phyloP scores from a whole-genome alignment of 257 asterid genomes.

The Nicotiana undulata region DNA sequence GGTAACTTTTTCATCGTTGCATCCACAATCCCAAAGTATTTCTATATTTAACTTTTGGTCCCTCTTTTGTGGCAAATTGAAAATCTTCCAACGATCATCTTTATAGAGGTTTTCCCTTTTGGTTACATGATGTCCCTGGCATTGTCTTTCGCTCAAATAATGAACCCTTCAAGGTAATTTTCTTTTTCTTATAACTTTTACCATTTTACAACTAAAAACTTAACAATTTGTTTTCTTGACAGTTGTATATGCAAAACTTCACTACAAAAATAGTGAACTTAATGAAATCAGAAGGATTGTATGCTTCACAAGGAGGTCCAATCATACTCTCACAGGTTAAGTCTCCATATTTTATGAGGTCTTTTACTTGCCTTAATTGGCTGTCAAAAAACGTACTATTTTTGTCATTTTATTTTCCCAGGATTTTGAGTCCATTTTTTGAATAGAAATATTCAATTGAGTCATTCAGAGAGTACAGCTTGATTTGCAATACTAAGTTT shows the following conservation, averaged over 20 bases:
- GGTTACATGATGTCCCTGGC: conserved; percentile 77
- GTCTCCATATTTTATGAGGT: neutral
- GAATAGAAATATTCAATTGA: too few relatives aligned
- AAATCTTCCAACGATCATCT: neutral
- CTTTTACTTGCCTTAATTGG: neutral
- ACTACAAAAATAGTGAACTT: conserved; percentile 59
- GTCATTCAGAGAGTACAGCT: neutral
- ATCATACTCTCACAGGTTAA: conserved; percentile 75
- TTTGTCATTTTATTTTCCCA: neutral
- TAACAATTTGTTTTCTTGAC: neutral
- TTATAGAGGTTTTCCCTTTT: conserved; percentile 76
- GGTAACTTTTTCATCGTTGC: conserved; percentile 32
- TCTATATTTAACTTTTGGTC: neutral
- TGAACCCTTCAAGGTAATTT: conserved; percentile 64
- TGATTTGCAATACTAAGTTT: too few relatives aligned
- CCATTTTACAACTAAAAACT: neutral
- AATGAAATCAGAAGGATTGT: conserved; percentile 68
- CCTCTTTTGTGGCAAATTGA: neutral
- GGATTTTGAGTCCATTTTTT: neutral
- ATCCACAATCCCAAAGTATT: neutral
- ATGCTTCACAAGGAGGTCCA: conserved; percentile 93
- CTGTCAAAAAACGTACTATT: neutral
- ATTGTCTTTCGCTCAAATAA: conserved; percentile 66
- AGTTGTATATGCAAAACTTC: conserved; percentile 68
- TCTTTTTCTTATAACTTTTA: neutral